These are phyloP conservation scores for Saccharomyces hybrid DNA, from an alignment of 1,139 yeast genomes.

Conservation along the genomic window DNA sequence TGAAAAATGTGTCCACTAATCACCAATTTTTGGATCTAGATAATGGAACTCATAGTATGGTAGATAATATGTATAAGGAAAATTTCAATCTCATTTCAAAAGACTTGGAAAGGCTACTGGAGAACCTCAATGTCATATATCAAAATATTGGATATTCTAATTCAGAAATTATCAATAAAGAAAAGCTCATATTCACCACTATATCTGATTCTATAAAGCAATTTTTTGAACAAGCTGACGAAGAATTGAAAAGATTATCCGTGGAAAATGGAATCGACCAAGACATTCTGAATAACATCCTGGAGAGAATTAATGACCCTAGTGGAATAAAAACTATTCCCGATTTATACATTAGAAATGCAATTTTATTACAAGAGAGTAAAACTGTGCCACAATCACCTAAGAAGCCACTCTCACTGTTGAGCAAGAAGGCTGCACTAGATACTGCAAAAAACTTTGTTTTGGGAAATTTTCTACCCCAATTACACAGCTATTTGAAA, in stretches of 20 bases:
- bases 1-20: too few species aligned
- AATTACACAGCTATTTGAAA: conserved; percentile 22
- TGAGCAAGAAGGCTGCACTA: conserved; percentile 30
- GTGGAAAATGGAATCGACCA: conserved; percentile 29
- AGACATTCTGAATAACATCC: conserved; percentile 26
- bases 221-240: conserved; percentile 33
- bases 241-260: conserved; percentile 28
- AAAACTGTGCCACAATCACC: conserved; percentile 30
- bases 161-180: conserved; percentile 33
- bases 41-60: too few species aligned
- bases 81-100: too few species aligned
- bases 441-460: conserved; percentile 29
- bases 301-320: conserved; percentile 32
- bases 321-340: conserved; percentile 35
- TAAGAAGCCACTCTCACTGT: conserved; percentile 30
- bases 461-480: conserved; percentile 28
- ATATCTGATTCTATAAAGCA: conserved; percentile 33
- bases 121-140: too few species aligned
- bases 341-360: conserved; percentile 35
- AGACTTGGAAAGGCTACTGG: too few species aligned
- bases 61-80: too few species aligned
- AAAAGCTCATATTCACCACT: conserved; percentile 31
- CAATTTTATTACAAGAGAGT: conserved; percentile 25
- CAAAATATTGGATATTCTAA: conserved; percentile 34
- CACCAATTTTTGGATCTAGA: too few species aligned